Evolutionary conservation across 805 yeast genomes (phyloP).

Genomic region (Lipomyces orientalis): DNA sequence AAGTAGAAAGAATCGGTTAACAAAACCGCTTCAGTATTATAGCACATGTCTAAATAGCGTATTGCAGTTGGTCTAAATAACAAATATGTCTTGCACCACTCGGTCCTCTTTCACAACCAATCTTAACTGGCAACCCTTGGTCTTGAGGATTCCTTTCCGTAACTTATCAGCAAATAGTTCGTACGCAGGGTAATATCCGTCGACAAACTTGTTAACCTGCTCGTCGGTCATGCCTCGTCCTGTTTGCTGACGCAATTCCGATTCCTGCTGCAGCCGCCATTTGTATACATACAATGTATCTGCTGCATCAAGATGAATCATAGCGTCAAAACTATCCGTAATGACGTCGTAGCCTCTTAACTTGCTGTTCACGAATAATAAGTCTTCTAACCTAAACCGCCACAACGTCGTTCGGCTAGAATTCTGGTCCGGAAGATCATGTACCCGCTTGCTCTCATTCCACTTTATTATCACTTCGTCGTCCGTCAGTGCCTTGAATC

Average conservation of each 20-base stretch:
- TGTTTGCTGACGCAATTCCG: slow-evolving; percentile 50
- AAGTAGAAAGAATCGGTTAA: too few species aligned
- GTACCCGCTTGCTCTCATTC: neutral
- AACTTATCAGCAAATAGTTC: slow-evolving; percentile 64
- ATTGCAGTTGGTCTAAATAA: neutral
- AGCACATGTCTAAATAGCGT: neutral
- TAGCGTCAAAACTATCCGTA: slow-evolving; percentile 65
- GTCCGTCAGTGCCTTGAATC: slow-evolving; percentile 58
- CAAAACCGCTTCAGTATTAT: too few species aligned
- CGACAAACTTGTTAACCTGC: slow-evolving; percentile 70
- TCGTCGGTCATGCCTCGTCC: slow-evolving; percentile 84
- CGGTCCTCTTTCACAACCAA: slow-evolving; percentile 17
- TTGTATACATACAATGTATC: slow-evolving; percentile 65
- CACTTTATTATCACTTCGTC: slow-evolving; percentile 42
- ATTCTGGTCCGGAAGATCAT: slow-evolving; percentile 37
- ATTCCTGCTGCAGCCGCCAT: slow-evolving; percentile 83
- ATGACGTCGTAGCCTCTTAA: slow-evolving; percentile 57
- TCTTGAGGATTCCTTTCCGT: slow-evolving; percentile 33
- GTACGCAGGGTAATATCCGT: slow-evolving; percentile 87
- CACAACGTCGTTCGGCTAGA: slow-evolving; percentile 33
- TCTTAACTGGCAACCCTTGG: slow-evolving; percentile 42
- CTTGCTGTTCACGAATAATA: slow-evolving; percentile 56
- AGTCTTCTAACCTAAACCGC: slow-evolving; percentile 43
- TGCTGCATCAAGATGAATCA: slow-evolving; percentile 66
- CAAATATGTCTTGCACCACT: neutral